Evolutionary conservation across 345 rosid species (phyloP), one percentile per base, ranked within the genome.

Genomic region (Erodium maritimum): DNA sequence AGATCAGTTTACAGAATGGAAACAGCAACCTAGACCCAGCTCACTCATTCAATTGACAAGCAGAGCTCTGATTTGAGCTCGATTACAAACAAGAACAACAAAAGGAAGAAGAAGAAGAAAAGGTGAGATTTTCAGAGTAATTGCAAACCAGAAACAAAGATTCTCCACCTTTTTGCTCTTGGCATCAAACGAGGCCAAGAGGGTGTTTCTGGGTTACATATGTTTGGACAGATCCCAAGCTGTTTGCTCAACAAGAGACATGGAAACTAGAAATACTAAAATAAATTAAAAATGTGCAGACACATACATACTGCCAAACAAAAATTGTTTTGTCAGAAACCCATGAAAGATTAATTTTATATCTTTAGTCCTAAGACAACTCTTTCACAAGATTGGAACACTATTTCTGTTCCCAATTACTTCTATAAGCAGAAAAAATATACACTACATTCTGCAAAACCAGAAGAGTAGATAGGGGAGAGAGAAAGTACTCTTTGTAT

Each of bases 241-340:
- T 53, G 46, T 65, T 53, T 72, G 21, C 58, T n/a, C 13, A 62
- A 55, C 25, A 42, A 42, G 37, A 42, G 33, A 64, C 54, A 59
- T 58, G 20, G 56, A 60, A 25, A 57, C 23, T 24, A 57, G 56
- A 13, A 57, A 56, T n/a, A 46, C 45, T 7, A 54, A 56, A 10
- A 10, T 51, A 5, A 52, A 18, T 58, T 34, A 66, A 13, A 5
- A 20, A 62, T 3, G 51, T 50, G 65, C 60, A 62, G 55, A 67
- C 54, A 70, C 65, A 50, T 64, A 71, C 62, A 61, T 61, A 56
- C 58, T 23, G 67, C 74, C 76, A 66, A 70, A 71, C 61, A 24
- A 71, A 12, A 59, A 60, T 23, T 50, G 55, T 34, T 59, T 17
- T 42, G 57, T 19, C 53, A 37, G 58, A 23, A 57, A 63, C 46